phyloP scores from a whole-genome alignment of 768 basidiomycete species.

The Lentinula raphanica region DNA sequence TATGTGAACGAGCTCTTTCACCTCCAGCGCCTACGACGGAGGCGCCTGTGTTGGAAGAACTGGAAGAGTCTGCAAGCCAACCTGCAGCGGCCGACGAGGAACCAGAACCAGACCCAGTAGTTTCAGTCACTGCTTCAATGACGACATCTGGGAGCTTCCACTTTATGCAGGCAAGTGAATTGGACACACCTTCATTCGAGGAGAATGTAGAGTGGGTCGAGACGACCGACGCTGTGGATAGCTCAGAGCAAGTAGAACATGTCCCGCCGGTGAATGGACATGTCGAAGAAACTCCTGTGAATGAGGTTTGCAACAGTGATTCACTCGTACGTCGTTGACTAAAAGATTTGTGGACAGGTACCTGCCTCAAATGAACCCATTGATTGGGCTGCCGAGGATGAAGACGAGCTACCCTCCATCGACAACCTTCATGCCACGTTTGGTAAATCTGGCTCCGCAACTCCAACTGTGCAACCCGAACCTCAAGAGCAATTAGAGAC shows the following conservation, averaged over 20 bases:
- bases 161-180: conserved; percentile 80
- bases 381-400: conserved; percentile 78
- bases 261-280: conserved; percentile 28
- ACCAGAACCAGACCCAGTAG: conserved; percentile 31
- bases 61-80: conserved; percentile 12
- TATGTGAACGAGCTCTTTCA: conserved; percentile 50
- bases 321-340: neutral
- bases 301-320: conserved; percentile 11
- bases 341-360: conserved; percentile 3
- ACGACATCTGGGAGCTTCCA: conserved; percentile 55
- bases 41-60: conserved; percentile 27
- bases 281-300: conserved; percentile 12
- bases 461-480: conserved; percentile 40
- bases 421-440: conserved; percentile 72
- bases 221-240: conserved; percentile 31
- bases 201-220: conserved; percentile 55
- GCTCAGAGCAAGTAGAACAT: conserved; percentile 18
- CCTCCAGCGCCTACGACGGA: conserved; percentile 35
- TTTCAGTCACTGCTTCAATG: conserved; percentile 27
- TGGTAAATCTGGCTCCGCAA: conserved; percentile 67
- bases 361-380: conserved; percentile 34
- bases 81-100: conserved; percentile 23
- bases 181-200: conserved; percentile 52
- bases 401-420: conserved; percentile 76
- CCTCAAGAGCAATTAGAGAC: conserved; percentile 22